Evolutionary conservation across 495 filamentous ascomycete species (phyloP), one percentile per base, ranked within the genome.

Genomic region (Aspergillus diversus): DNA sequence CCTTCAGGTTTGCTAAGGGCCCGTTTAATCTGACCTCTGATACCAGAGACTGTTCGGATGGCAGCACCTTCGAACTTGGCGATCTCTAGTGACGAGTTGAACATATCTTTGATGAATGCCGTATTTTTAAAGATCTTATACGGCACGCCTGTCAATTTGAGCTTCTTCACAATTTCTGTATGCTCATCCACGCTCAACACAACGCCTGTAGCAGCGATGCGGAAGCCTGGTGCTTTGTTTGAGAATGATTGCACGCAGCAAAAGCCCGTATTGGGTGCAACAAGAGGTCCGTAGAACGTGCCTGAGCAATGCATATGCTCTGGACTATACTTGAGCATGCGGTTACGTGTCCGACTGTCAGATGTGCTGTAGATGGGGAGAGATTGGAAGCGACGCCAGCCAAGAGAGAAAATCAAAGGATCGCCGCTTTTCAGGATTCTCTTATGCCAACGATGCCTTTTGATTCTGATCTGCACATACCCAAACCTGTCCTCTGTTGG

Each of bases 41-140:
- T 88, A 42, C 95, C 96, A 5, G 93, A 97, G 32, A 99, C 95
- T 1, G 95, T 99, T 60, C 92, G 90, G 76, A 99, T 94, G 50
- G 89, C 87, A 9, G 95, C 95, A 42, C 95, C 96, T 79, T 98
- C 95, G 69, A 99, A 98, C 76, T 98, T 98, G 73, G 95, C 94
- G 61, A 98, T 92, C 72, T 99, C 95, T 13, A 99, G 84, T 0
- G 91, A 80, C 1, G 89, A 88, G 69, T 85, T 93, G 82, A 99
- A 99, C 95, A 99, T 99, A 74, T 97, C 92, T 73, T 93, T 94
- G 81, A 99, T 95, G 77, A 99, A 98, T 16, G 95, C 92, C 0
- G 95, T 99, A 78, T 99, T 99, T 72, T 96, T 96, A 85, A 97
- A 99, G 75, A 99, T 96, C 81, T 98, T 99, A 80, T 92, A 93